Conservation (phyloP, 139 green algal species). For the Astrephomene gubernaculifera region DNA sequence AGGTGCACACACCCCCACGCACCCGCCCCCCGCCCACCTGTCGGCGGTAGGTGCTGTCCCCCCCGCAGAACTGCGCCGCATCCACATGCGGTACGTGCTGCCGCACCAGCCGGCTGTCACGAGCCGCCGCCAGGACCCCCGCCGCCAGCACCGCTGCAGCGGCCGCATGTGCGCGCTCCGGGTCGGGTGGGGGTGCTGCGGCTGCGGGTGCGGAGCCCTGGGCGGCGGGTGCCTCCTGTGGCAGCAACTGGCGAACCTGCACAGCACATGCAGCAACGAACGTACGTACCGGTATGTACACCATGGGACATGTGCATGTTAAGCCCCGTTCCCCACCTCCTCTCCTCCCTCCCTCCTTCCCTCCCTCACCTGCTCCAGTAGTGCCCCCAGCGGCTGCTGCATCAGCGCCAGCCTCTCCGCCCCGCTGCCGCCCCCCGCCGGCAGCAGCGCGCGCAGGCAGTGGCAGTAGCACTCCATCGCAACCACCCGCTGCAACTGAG, state of each 20-base stretch:
- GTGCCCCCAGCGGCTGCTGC: slow-evolving; percentile 8
- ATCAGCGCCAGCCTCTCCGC: slow-evolving; percentile 13
- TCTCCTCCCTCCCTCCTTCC: not conserved
- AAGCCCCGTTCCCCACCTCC: not conserved
- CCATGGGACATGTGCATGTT: too few relatives aligned
- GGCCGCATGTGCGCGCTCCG: not conserved
- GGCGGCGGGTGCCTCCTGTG: too few relatives aligned
- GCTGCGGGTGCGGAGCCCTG: too few relatives aligned
- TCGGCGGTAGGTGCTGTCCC: not conserved
- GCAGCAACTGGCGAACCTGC: too few relatives aligned
- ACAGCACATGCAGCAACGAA: too few relatives aligned
- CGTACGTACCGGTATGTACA: too few relatives aligned
- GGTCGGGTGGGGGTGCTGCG: too few relatives aligned
- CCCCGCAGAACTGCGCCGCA: slow-evolving; percentile 7
- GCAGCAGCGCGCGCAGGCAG: slow-evolving; percentile 11
- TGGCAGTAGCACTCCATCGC: slow-evolving; percentile 3
- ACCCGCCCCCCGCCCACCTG: slow-evolving; percentile 5
- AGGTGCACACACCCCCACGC: too few relatives aligned
- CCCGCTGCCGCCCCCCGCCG: not conserved
- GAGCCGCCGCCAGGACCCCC: slow-evolving; percentile 5
- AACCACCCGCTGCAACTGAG: slow-evolving; percentile 24
- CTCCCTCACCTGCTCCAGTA: not conserved
- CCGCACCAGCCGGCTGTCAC: slow-evolving; percentile 26
- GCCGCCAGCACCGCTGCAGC: not conserved
- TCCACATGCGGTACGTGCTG: slow-evolving; percentile 15